phyloP scores from a whole-genome alignment of 139 green algal genomes.

The Chloropicon primus region DNA sequence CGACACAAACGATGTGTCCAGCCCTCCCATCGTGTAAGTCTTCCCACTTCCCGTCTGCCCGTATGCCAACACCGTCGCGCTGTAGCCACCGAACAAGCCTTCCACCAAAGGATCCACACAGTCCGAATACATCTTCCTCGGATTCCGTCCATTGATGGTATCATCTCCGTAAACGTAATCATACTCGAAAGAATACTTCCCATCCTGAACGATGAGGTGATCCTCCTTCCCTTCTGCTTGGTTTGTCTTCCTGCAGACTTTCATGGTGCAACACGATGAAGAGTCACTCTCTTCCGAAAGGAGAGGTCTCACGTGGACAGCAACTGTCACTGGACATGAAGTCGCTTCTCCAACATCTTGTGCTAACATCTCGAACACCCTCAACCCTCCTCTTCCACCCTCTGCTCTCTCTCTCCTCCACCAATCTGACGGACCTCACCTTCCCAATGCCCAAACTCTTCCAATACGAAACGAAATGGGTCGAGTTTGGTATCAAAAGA shows the following conservation, averaged over 20 bases:
- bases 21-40: background rate
- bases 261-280: background rate
- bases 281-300: background rate
- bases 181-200: constrained; percentile 57
- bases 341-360: background rate
- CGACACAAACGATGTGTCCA: no score
- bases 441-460: no score
- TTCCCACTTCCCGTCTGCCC: constrained; percentile 12
- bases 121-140: constrained; percentile 39
- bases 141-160: constrained; percentile 8
- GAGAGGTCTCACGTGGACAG: background rate
- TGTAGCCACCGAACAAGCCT: constrained; percentile 80
- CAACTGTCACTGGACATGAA: background rate
- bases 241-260: no score
- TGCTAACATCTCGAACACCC: background rate
- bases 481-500: no score
- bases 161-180: constrained; percentile 64
- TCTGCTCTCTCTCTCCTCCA: no score
- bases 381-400: no score
- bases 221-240: background rate
- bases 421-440: no score
- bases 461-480: no score
- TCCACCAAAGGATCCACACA: constrained; percentile 69
- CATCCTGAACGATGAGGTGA: background rate
- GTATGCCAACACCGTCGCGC: constrained; percentile 69